Evolutionary conservation across 768 basidiomycete genomes (phyloP).

Genomic region (Arthromyces matolae): DNA sequence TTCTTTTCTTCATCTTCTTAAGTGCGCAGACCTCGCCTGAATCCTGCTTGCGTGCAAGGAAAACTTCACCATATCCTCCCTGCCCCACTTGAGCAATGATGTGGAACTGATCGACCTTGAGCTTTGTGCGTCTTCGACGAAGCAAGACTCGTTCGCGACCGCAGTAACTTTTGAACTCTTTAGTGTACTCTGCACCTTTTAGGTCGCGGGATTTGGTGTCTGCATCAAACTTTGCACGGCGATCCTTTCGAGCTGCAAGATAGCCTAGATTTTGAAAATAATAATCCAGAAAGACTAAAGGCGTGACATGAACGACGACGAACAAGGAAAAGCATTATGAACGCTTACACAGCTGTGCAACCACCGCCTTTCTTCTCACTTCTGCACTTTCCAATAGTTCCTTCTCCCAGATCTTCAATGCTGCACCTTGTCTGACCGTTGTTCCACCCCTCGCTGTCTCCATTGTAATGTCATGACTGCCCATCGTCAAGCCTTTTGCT

Average conservation of each 20-base stretch:
- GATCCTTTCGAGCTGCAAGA: conserved; percentile 79
- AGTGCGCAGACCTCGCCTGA: conserved; percentile 95
- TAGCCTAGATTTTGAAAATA: conserved; percentile 96
- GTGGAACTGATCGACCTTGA: conserved; percentile 92
- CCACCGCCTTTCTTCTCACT: conserved; percentile 92
- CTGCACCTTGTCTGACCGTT: conserved; percentile 53
- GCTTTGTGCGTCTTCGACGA: conserved; percentile 88
- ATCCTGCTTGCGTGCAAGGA: conserved; percentile 90
- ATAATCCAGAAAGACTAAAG: conserved; percentile 90
- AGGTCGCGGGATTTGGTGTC: conserved; percentile 73
- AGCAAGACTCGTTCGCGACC: conserved; percentile 91
- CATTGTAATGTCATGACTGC: conserved; percentile 59
- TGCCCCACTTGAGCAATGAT: conserved; percentile 99
- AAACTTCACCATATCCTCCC: conserved; percentile 98
- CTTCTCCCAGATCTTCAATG: conserved; percentile 79
- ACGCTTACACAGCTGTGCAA: conserved; percentile 89
- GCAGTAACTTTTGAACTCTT: conserved; percentile 90
- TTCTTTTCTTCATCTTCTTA: conserved; percentile 96
- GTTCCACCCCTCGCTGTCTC: conserved; percentile 54
- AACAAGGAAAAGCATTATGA: not conserved
- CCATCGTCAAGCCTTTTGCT: conserved; percentile 52
- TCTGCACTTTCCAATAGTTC: conserved; percentile 82
- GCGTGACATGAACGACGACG: not conserved
- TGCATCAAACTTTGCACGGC: conserved; percentile 75
- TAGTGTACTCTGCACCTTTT: conserved; percentile 51